Conservation (phyloP, 768 basidiomycete genomes). For the Pluteus cervinus region DNA sequence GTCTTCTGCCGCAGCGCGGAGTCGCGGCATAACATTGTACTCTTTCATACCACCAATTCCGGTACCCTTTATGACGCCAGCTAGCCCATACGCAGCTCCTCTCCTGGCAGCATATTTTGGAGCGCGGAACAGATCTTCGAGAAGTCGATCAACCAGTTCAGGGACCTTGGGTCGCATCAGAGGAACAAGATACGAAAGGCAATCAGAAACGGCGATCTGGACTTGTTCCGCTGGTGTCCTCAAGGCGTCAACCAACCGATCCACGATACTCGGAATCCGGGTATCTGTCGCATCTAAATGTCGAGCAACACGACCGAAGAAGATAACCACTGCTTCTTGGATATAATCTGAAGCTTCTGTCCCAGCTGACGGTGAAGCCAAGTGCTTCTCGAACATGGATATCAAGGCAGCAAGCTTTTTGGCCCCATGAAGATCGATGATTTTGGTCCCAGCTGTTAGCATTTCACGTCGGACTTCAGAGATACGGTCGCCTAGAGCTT, state of each 20-base stretch:
- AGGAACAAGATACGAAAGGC: constrained; percentile 80
- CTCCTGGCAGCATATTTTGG: constrained; percentile 89
- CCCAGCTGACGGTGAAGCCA: constrained; percentile 46
- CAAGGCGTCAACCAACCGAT: constrained; percentile 81
- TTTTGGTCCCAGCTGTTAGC: constrained; percentile 75
- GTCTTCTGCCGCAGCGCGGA: constrained; percentile 76
- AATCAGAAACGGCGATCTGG: constrained; percentile 94
- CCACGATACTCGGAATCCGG: constrained; percentile 77
- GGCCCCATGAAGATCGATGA: constrained; percentile 82
- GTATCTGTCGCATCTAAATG: constrained; percentile 75
- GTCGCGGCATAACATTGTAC: constrained; percentile 66
- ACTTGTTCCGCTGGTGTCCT: constrained; percentile 95
- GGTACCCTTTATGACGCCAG: constrained; percentile 87
- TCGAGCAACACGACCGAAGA: constrained; percentile 88
- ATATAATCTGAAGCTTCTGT: constrained; percentile 80
- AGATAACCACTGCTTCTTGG: constrained; percentile 91
- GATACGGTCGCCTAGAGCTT: constrained; percentile 82
- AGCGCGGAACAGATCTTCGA: constrained; percentile 70
- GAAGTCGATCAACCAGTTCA: constrained; percentile 66
- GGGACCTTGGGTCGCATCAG: constrained; percentile 57
- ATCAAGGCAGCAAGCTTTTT: constrained; percentile 69
- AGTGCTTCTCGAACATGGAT: constrained; percentile 72
- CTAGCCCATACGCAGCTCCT: constrained; percentile 96
- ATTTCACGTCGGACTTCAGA: constrained; percentile 80
- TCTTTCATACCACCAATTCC: constrained; percentile 85